phyloP scores from a whole-genome alignment of 768 basidiomycete species.

The Rhizopogon vinicolor region DNA sequence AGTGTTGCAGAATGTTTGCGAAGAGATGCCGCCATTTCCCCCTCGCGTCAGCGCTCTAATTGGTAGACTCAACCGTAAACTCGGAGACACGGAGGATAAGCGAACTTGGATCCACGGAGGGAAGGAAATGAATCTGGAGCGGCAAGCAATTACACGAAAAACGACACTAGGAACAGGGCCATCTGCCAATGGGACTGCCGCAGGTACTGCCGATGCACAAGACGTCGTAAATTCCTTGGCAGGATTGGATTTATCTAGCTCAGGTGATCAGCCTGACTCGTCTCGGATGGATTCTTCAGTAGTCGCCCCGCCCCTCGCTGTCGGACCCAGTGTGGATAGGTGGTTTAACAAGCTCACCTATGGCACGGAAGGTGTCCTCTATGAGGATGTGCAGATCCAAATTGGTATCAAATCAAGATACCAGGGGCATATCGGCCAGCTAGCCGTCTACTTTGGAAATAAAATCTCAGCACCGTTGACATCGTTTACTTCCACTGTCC shows the following conservation, averaged over 20 bases:
- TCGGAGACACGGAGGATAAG: slow-evolving; percentile 92
- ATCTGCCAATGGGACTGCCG: slow-evolving; percentile 31
- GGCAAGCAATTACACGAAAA: slow-evolving; percentile 57
- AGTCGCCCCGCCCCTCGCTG: slow-evolving; percentile 52
- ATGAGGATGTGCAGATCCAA: slow-evolving; percentile 94
- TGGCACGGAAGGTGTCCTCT: slow-evolving; percentile 82
- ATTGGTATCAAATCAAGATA: slow-evolving; percentile 96
- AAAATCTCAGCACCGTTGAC: slow-evolving; percentile 87
- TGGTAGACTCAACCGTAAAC: slow-evolving; percentile 82
- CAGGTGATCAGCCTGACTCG: slow-evolving; percentile 13
- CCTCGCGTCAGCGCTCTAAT: slow-evolving; percentile 89
- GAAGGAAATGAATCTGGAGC: slow-evolving; percentile 85
- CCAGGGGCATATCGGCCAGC: slow-evolving; percentile 89
- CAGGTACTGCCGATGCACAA: slow-evolving; percentile 32
- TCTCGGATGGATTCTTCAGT: slow-evolving; percentile 21
- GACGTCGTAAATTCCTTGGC: slow-evolving; percentile 73
- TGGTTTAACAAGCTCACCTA: slow-evolving; percentile 87
- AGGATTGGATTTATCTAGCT: slow-evolving; percentile 68
- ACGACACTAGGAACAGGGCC: slow-evolving; percentile 28
- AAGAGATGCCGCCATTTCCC: slow-evolving; percentile 99
- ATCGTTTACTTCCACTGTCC: slow-evolving; percentile 82
- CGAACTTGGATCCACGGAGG: slow-evolving; percentile 94
- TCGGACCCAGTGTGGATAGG: slow-evolving; percentile 73
- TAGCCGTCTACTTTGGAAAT: slow-evolving; percentile 96
- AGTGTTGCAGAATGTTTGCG: slow-evolving; percentile 89